These are phyloP conservation scores for Candida silvatica DNA, from an alignment of 805 yeast species.

Conservation along the genomic window DNA sequence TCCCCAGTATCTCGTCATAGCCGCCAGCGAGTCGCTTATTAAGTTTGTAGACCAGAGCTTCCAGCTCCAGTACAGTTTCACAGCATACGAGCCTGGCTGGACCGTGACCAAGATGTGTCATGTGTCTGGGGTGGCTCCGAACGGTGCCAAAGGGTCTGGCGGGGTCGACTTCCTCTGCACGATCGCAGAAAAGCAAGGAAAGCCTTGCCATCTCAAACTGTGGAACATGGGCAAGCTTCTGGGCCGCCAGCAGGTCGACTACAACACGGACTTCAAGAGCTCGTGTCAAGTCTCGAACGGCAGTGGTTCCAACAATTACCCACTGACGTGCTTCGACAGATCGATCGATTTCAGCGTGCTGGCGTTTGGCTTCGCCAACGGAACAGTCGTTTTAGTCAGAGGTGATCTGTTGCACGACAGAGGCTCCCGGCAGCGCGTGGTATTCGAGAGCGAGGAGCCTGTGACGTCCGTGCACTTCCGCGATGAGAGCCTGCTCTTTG, in stretches of 20 bases:
- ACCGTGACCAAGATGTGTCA: slow-evolving; percentile 46
- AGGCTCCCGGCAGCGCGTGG: slow-evolving; percentile 79
- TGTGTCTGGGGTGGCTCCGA: slow-evolving; percentile 22
- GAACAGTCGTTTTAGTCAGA: slow-evolving; percentile 69
- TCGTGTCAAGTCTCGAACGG: slow-evolving; percentile 60
- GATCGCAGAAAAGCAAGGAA: slow-evolving; percentile 67
- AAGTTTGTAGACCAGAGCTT: slow-evolving; percentile 49
- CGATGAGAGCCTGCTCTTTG: slow-evolving; percentile 48
- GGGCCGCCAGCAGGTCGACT: slow-evolving; percentile 22
- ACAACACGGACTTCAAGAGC: slow-evolving; percentile 41
- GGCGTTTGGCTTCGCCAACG: slow-evolving; percentile 78
- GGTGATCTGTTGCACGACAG: slow-evolving; percentile 86
- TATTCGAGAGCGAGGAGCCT: slow-evolving; percentile 70
- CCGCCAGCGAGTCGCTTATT: slow-evolving; percentile 43
- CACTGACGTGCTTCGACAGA: slow-evolving; percentile 58
- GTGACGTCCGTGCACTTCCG: slow-evolving; percentile 67
- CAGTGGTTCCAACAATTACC: slow-evolving; percentile 51
- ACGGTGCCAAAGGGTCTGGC: slow-evolving; percentile 4
- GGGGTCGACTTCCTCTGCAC: slow-evolving; percentile 46
- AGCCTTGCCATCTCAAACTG: slow-evolving; percentile 56
- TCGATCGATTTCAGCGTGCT: slow-evolving; percentile 51
- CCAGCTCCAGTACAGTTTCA: slow-evolving; percentile 38
- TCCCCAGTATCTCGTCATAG: slow-evolving; percentile 47
- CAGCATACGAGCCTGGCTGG: slow-evolving; percentile 60
- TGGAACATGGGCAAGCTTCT: slow-evolving; percentile 61